phyloP scores from a whole-genome alignment of 139 green algal species.

The Volvox africanus region DNA sequence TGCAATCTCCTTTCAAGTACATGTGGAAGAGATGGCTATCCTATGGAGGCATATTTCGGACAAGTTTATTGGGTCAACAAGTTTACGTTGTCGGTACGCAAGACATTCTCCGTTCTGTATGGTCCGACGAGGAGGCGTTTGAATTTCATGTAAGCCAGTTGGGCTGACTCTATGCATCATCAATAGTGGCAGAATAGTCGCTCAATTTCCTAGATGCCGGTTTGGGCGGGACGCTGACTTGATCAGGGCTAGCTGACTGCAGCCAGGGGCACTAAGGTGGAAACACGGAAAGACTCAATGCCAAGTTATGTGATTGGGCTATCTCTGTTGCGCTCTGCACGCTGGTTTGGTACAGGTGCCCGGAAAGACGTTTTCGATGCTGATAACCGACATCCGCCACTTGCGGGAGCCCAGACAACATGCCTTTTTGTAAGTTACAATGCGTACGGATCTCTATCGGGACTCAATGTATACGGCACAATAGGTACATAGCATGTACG shows the following conservation, averaged over 20 bases:
- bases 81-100: not conserved
- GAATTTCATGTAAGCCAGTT: not conserved
- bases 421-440: not conserved
- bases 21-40: not conserved
- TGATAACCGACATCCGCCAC: not conserved
- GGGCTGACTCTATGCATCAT: not conserved
- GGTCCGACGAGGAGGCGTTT: conserved; percentile 5
- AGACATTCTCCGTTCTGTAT: not conserved
- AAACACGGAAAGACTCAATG: not conserved
- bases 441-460: too few relatives aligned
- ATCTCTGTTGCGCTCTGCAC: too few relatives aligned
- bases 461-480: too few relatives aligned
- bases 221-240: not conserved
- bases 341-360: not conserved
- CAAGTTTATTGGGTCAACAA: not conserved
- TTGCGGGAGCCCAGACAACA: not conserved
- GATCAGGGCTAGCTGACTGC: too few relatives aligned
- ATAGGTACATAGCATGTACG: too few relatives aligned
- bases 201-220: not conserved
- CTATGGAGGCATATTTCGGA: not conserved
- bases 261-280: not conserved
- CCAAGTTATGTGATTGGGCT: too few relatives aligned
- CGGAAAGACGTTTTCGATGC: not conserved
- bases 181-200: not conserved
- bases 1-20: conserved; percentile 11